phyloP scores from a whole-genome alignment of 108 stramenopile species.

The Cyclotella atomus region DNA sequence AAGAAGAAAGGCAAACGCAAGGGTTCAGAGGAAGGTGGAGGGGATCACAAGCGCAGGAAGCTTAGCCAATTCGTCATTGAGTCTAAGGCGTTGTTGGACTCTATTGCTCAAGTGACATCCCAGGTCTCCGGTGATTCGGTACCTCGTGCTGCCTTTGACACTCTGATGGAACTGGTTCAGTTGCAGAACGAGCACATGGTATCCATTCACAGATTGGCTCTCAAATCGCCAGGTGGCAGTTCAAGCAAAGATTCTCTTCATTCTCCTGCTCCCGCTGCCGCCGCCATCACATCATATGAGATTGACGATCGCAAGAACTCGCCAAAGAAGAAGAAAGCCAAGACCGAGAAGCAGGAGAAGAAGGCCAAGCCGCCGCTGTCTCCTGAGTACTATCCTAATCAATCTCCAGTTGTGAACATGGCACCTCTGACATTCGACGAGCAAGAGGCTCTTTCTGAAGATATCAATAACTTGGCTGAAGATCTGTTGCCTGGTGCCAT shows the following conservation, averaged over 20 bases:
- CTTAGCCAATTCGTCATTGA: slow-evolving; percentile 58
- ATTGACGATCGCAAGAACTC: no score
- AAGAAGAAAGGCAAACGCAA: slow-evolving; percentile 71
- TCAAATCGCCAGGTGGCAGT: slow-evolving; percentile 42
- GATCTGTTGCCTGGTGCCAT: slow-evolving; percentile 71
- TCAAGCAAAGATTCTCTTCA: not conserved
- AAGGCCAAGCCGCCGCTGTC: slow-evolving; percentile 14
- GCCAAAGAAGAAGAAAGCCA: slow-evolving; percentile 63
- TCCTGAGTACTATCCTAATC: slow-evolving; percentile 25
- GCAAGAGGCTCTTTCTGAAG: slow-evolving; percentile 81
- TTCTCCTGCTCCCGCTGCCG: no score
- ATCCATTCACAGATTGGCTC: slow-evolving; percentile 63
- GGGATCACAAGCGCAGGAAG: slow-evolving; percentile 62
- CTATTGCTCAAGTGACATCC: slow-evolving; percentile 62
- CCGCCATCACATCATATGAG: not conserved
- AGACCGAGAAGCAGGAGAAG: slow-evolving; percentile 50
- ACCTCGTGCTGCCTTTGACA: slow-evolving; percentile 73
- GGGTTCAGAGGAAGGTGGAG: slow-evolving; percentile 50
- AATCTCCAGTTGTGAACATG: slow-evolving; percentile 45
- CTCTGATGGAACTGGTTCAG: slow-evolving; percentile 71
- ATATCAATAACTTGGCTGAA: slow-evolving; percentile 71
- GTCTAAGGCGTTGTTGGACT: slow-evolving; percentile 61
- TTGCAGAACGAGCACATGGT: slow-evolving; percentile 73
- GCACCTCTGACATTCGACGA: slow-evolving; percentile 73
- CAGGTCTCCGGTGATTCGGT: slow-evolving; percentile 52